Evolutionary conservation across 345 rosid genomes (phyloP), one percentile per base, ranked within the genome.

Genomic region (Eucalyptus paniculata): DNA sequence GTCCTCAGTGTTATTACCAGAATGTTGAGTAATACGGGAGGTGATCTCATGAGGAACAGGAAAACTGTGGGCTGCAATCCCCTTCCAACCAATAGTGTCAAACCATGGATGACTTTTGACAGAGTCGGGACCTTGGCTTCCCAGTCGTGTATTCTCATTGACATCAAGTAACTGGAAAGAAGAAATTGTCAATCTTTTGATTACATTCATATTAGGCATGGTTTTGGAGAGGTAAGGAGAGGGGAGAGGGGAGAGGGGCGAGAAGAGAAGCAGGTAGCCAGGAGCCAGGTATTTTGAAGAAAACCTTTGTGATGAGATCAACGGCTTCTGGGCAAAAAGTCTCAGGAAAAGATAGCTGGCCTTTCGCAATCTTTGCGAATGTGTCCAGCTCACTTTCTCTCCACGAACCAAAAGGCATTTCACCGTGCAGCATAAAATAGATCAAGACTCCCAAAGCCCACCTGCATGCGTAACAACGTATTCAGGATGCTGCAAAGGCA

Each of bases 401-500:
- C 98, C 98, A 95, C 17, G 97, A 95, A 49, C 98, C 98, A 60
- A 96, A 95, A 80, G 99, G 97, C 98, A 93, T 94, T 93, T 96
- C 99, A 51, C 97, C 96, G 88, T 91, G 93, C 85, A 96, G 92
- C 97, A 94, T 95, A 93, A 93, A 96, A 92, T 94, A 96, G 90
- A 97, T 93, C 91, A 96, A 93, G 80, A 96, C 96, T 88, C 99
- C 99, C 87, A 96, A 90, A 50, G 98, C 97, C 99, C 99, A 96
- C 98, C 99, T 96, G 91, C 86, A 91, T 44, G 86, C 62, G 89
- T 89, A 17, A 15, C 45, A 44, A 62, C 49, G 14, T 40, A 28
- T 51, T 44, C 54, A 44, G 53, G 60, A 50, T 53, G 50, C 87
- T 50, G 32, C 88, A 77, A 40, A 37, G 77, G 77, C 47, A 88